phyloP scores from a whole-genome alignment of 2,329 filamentous ascomycete genomes.

The Curvularia eragrostidis region DNA sequence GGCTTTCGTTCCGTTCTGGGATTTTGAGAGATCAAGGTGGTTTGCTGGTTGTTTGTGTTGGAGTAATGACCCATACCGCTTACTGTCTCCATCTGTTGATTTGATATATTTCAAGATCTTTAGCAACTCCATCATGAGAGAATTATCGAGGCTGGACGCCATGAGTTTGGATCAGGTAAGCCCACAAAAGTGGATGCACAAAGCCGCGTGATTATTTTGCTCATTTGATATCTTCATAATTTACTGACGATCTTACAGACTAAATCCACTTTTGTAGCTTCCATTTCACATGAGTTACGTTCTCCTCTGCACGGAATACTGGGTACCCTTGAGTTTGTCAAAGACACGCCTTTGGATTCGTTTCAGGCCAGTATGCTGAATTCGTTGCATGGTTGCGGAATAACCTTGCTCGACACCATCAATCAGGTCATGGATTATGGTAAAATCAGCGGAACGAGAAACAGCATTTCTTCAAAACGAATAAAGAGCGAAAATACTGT shows the following conservation, averaged over 20 bases:
- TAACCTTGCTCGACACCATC: conserved; percentile 58
- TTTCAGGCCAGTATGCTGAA: conserved; percentile 57
- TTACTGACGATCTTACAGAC: conserved; percentile 29
- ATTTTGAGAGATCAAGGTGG: conserved; percentile 47
- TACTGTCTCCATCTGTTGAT: conserved; percentile 40
- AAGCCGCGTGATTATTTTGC: background rate
- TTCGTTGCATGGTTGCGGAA: conserved; percentile 52
- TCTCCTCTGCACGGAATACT: conserved; percentile 49
- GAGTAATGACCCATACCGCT: conserved; percentile 39
- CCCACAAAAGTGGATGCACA: background rate
- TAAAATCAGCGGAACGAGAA: conserved; percentile 32
- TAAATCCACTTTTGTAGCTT: conserved; percentile 61
- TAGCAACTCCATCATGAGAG: conserved; percentile 62
- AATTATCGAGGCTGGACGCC: conserved; percentile 62
- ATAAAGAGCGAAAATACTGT: conserved; percentile 39
- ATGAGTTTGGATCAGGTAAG: conserved; percentile 47
- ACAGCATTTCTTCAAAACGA: conserved; percentile 49
- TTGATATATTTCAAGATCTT: conserved; percentile 47
- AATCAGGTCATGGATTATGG: conserved; percentile 44
- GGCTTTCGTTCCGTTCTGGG: conserved; percentile 51
- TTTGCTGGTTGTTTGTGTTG: conserved; percentile 48
- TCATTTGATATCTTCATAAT: background rate
- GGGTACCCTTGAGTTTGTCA: conserved; percentile 59
- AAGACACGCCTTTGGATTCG: conserved; percentile 52
- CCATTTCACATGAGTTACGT: conserved; percentile 61